Conservation (phyloP, 495 filamentous ascomycete species). For the Bryoglossum gracile region DNA sequence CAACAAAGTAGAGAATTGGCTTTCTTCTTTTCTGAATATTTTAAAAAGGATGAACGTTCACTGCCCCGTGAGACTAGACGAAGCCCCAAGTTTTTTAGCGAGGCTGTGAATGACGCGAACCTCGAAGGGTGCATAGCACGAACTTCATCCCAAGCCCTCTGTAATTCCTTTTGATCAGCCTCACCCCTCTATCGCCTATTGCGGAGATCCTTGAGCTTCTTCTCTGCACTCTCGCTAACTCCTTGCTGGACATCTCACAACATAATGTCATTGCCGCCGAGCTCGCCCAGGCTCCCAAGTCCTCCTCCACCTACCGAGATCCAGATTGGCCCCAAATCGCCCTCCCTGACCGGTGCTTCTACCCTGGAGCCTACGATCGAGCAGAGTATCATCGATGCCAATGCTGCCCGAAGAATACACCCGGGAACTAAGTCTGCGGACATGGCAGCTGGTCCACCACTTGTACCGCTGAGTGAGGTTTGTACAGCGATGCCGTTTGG, state of each 20-base stretch:
- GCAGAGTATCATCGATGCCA: constrained; percentile 45
- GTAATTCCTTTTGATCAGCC: too few relatives aligned
- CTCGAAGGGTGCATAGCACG: too few relatives aligned
- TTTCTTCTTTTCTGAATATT: too few relatives aligned
- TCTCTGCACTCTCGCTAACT: not conserved
- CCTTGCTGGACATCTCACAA: not conserved
- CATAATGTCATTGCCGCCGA: constrained; percentile 57
- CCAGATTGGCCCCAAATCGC: constrained; percentile 79
- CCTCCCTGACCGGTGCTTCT: constrained; percentile 50
- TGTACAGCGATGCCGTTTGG: constrained; percentile 21
- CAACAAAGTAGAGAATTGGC: too few relatives aligned
- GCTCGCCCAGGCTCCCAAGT: constrained; percentile 79
- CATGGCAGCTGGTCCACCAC: constrained; percentile 84
- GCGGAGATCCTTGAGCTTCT: too few relatives aligned
- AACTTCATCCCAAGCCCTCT: too few relatives aligned
- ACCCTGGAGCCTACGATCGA: constrained; percentile 52
- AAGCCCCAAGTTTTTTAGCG: too few relatives aligned
- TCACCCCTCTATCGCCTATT: too few relatives aligned
- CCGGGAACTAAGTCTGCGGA: constrained; percentile 85
- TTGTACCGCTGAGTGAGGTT: constrained; percentile 79
- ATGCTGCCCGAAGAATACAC: constrained; percentile 72
- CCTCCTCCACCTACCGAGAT: constrained; percentile 87
- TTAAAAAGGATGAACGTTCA: too few relatives aligned
- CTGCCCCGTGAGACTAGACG: too few relatives aligned
- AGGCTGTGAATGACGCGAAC: too few relatives aligned